Conservation (phyloP, 495 filamentous ascomycete genomes). For the Extremus antarcticus region DNA sequence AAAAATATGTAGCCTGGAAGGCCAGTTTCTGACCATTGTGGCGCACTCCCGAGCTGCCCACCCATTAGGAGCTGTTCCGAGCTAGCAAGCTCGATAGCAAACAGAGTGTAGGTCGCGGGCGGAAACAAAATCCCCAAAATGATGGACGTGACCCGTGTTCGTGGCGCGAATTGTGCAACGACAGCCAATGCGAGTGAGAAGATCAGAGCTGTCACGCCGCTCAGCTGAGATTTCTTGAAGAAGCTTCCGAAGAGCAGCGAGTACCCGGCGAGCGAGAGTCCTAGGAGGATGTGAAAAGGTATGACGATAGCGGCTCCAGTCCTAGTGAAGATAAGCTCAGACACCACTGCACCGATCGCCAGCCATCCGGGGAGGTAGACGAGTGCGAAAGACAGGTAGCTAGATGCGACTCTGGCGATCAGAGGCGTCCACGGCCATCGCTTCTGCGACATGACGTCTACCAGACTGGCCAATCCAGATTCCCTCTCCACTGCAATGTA, state of each 20-base stretch:
- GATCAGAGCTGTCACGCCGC: conserved; percentile 35
- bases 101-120: conserved; percentile 31
- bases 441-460: conserved; percentile 32
- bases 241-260: conserved; percentile 34
- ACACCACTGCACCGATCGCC: conserved; percentile 31
- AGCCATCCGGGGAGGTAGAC: conserved; percentile 39
- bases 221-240: conserved; percentile 38
- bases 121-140: conserved; percentile 28
- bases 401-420: conserved; percentile 26
- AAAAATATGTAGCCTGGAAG: conserved; percentile 19
- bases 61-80: conserved; percentile 18
- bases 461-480: conserved; percentile 29
- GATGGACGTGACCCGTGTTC: conserved; percentile 19
- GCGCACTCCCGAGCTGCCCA: conserved; percentile 19
- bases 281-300: conserved; percentile 31
- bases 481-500: conserved; percentile 33
- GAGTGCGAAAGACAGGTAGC: conserved; percentile 33
- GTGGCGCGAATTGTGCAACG: conserved; percentile 31
- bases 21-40: not conserved
- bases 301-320: conserved; percentile 32
- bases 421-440: conserved; percentile 25
- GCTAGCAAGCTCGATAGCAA: conserved; percentile 30
- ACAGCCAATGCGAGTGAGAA: conserved; percentile 34
- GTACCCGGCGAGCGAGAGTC: conserved; percentile 30
- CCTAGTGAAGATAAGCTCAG: conserved; percentile 28